Conservation (phyloP, 345 rosid genomes). For the Populus pruinosa region DNA sequence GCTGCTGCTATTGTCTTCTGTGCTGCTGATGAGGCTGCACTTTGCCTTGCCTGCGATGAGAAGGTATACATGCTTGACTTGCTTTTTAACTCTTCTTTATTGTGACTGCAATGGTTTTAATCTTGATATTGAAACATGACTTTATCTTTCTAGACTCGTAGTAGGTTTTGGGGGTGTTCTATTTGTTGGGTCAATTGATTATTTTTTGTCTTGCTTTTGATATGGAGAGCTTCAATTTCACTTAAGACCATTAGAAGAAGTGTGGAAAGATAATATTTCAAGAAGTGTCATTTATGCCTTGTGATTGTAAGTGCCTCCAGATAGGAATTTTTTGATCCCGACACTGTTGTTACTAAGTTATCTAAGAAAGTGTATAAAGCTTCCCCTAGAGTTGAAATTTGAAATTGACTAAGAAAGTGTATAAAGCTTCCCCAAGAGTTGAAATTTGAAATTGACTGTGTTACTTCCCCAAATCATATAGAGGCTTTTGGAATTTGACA, state of each 20-base stretch:
- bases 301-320: too few relatives aligned
- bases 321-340: not conserved
- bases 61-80: constrained; percentile 34
- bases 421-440: not conserved
- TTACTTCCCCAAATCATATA: not conserved
- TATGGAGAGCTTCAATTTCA: not conserved
- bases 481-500: not conserved
- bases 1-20: constrained; percentile 84
- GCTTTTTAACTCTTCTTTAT: not conserved
- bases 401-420: not conserved
- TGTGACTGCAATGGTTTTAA: not conserved
- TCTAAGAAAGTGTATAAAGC: too few relatives aligned
- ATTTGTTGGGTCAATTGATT: not conserved
- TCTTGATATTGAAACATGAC: not conserved
- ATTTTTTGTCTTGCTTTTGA: not conserved
- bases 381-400: not conserved
- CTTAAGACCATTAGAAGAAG: too few relatives aligned
- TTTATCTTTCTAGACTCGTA: not conserved
- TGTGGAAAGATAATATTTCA: too few relatives aligned
- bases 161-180: not conserved
- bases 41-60: constrained; percentile 73
- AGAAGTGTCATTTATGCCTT: not conserved
- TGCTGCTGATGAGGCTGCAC: constrained; percentile 88
- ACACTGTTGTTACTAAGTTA: too few relatives aligned
- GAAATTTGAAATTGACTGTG: not conserved